phyloP scores from a whole-genome alignment of 1,139 yeast genomes.

The Geotrichum histeridarum region DNA sequence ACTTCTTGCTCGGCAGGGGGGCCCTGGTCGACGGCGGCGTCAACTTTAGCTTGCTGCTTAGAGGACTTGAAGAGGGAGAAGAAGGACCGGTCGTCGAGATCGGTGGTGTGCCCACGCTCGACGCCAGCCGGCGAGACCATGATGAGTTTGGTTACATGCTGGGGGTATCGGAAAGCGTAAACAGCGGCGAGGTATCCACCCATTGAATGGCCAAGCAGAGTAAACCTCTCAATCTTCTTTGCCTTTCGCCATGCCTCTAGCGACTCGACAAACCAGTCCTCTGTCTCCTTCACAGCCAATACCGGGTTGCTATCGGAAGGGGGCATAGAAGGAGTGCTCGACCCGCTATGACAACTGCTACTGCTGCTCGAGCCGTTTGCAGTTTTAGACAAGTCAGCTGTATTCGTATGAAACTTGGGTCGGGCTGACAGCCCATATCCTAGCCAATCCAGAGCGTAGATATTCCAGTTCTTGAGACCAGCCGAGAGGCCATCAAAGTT shows the following conservation, averaged over 20 bases:
- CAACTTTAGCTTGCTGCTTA: not conserved
- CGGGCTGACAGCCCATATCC: constrained; percentile 77
- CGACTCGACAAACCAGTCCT: constrained; percentile 68
- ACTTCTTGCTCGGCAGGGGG: not conserved
- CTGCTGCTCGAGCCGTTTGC: not conserved
- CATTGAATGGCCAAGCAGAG: constrained; percentile 78
- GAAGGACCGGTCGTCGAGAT: constrained; percentile 22
- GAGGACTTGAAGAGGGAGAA: constrained; percentile 18
- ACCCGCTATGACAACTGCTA: not conserved
- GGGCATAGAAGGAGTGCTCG: not conserved
- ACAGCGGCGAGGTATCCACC: constrained; percentile 81
- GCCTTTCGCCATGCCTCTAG: constrained; percentile 67
- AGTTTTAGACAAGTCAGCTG: constrained; percentile 30
- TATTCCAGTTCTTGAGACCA: constrained; percentile 25
- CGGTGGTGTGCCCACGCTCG: constrained; percentile 31
- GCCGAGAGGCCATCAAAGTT: constrained; percentile 52
- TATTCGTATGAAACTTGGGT: constrained; percentile 41
- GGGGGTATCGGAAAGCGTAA: constrained; percentile 71
- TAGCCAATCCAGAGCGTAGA: constrained; percentile 69
- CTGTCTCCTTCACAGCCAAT: constrained; percentile 49
- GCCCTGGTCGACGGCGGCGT: not conserved
- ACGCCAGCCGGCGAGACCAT: constrained; percentile 84
- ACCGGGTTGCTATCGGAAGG: constrained; percentile 34
- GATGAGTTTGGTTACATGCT: constrained; percentile 52
- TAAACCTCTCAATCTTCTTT: constrained; percentile 47